phyloP scores from a whole-genome alignment of 208 protist species.

The Trichomonas gallinae region DNA sequence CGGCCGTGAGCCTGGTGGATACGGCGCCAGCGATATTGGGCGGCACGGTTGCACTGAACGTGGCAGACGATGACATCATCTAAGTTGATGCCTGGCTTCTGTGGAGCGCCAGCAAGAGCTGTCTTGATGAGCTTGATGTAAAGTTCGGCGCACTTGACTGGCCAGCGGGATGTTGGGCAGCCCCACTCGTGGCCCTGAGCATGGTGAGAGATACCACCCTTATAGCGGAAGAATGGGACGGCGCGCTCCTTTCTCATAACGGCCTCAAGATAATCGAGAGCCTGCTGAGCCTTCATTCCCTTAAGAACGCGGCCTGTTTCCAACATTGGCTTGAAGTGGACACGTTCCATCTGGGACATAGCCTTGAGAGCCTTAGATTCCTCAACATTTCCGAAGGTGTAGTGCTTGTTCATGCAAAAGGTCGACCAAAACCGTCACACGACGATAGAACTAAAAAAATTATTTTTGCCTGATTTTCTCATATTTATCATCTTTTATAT shows the following conservation, averaged over 20 bases:
- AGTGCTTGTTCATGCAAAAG: background rate
- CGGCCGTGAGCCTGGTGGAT: conserved; percentile 16
- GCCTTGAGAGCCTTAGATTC: background rate
- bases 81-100: background rate
- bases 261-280: background rate
- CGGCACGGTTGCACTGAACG: conserved; percentile 4
- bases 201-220: background rate
- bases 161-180: background rate
- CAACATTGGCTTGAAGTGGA: conserved; percentile 17
- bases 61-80: background rate
- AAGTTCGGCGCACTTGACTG: background rate
- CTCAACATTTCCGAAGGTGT: background rate
- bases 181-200: background rate
- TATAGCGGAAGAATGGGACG: conserved; percentile 23
- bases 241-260: background rate
- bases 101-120: background rate
- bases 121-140: conserved; percentile 19
- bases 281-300: background rate
- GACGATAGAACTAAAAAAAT: too few species aligned
- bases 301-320: conserved; percentile 16
- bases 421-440: too few species aligned
- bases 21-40: background rate
- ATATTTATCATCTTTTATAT: too few species aligned
- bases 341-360: background rate
- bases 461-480: too few species aligned